Evolutionary conservation across 129 eudicot genomes (phyloP).

Genomic region (Flaveria ramosissima): DNA sequence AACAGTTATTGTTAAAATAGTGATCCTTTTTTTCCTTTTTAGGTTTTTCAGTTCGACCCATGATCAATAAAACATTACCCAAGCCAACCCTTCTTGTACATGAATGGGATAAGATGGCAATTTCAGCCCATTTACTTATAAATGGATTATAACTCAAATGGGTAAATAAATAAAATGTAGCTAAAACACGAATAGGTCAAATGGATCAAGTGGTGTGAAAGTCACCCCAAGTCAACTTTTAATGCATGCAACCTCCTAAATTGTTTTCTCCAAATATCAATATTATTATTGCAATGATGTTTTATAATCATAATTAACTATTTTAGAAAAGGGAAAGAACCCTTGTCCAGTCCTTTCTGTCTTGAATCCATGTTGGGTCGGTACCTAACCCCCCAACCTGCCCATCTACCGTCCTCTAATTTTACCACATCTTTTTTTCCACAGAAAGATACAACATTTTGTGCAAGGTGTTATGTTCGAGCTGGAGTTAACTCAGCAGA

Average conservation of each 20-base stretch:
- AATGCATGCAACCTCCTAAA: not conserved
- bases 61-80: not conserved
- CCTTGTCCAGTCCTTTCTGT: not conserved
- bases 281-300: not conserved
- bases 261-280: not conserved
- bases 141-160: not conserved
- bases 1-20: not conserved
- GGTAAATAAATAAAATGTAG: not conserved
- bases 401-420: not conserved
- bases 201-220: not conserved
- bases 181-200: not conserved
- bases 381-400: not conserved
- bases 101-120: not conserved
- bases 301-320: not conserved
- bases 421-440: not conserved
- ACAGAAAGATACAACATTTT: conserved; percentile 77
- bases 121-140: not conserved
- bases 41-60: not conserved
- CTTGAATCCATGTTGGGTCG: not conserved
- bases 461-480: conserved; percentile 91
- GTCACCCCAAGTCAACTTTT: not conserved
- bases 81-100: not conserved
- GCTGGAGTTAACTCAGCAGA: conserved; percentile 66
- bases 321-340: not conserved
- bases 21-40: not conserved